Evolutionary conservation across 73 alveolate species (phyloP).

Genomic region (Tetrahymena borealis): DNA sequence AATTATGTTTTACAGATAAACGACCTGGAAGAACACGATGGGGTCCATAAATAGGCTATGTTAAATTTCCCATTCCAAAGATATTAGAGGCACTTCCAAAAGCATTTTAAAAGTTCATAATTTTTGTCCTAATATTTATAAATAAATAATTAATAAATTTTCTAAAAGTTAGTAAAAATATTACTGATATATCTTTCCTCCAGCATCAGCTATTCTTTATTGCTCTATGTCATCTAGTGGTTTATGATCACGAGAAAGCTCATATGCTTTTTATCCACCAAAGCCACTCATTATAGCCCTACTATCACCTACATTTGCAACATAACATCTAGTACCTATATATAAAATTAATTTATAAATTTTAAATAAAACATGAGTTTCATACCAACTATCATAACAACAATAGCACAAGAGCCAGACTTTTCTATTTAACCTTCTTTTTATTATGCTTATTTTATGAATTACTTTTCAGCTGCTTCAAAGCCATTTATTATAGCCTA

Average conservation of each 20-base stretch:
- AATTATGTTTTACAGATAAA: constrained; percentile 56
- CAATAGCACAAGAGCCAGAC: constrained; percentile 76
- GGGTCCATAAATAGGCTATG: constrained; percentile 46
- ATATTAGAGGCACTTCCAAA: constrained; percentile 8
- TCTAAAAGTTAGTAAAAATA: constrained; percentile 47
- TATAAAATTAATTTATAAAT: background rate
- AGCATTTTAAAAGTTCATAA: constrained; percentile 7
- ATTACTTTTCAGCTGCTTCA: constrained; percentile 46
- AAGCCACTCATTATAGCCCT: constrained; percentile 53
- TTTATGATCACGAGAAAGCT: constrained; percentile 62
- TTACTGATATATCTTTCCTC: constrained; percentile 86
- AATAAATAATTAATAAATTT: background rate
- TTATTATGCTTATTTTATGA: constrained; percentile 43
- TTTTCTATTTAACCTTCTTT: constrained; percentile 46
- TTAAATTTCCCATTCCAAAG: background rate
- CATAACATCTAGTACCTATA: constrained; percentile 53
- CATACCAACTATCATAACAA: constrained; percentile 45
- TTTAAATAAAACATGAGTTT: background rate
- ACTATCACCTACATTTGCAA: constrained; percentile 76
- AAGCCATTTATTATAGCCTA: constrained; percentile 50
- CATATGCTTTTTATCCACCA: constrained; percentile 51
- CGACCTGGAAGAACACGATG: constrained; percentile 88
- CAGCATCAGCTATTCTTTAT: constrained; percentile 79
- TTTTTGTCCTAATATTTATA: background rate
- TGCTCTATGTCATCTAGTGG: constrained; percentile 50